A percentile compares a stretch with the other conserved stretches of the same genome.
These are phyloP conservation scores for Jacaranda copaia DNA, from an alignment of 257 asterid species.

Conservation along the genomic window DNA sequence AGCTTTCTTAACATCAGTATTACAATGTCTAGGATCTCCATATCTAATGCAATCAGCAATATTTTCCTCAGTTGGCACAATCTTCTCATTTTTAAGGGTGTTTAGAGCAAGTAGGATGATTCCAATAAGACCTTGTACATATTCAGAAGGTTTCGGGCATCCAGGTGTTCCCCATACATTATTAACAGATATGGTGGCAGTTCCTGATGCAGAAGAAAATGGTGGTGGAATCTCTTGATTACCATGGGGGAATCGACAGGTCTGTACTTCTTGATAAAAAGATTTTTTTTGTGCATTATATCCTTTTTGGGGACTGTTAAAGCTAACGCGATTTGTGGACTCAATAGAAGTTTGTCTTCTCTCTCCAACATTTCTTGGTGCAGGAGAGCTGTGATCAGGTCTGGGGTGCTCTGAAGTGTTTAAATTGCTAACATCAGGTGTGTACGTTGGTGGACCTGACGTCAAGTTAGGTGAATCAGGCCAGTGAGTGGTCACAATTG, in stretches of 20 bases:
- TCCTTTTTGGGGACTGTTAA: constrained; percentile 56
- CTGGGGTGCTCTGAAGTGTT: constrained; percentile 44
- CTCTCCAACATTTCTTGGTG: constrained; percentile 56
- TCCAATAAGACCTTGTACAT: constrained; percentile 82
- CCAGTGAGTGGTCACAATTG: constrained; percentile 37
- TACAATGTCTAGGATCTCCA: constrained; percentile 71
- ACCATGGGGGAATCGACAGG: constrained; percentile 47
- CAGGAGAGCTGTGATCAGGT: constrained; percentile 40
- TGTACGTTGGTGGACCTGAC: constrained; percentile 36
- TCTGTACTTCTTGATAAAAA: constrained; percentile 49
- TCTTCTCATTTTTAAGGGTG: constrained; percentile 79
- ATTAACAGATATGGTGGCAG: constrained; percentile 44
- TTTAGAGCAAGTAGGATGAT: constrained; percentile 78
- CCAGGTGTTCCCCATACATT: constrained; percentile 77
- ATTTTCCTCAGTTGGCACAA: constrained; percentile 87
- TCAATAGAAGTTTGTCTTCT: constrained; percentile 61
- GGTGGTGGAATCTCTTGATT: constrained; percentile 57
- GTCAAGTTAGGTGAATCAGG: constrained; percentile 39
- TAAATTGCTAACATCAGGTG: constrained; percentile 45
- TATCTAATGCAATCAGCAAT: constrained; percentile 76
- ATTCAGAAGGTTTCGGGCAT: constrained; percentile 72
- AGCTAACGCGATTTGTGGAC: constrained; percentile 46
- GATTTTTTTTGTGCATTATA: constrained; percentile 54
- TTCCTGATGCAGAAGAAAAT: constrained; percentile 50
- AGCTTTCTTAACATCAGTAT: constrained; percentile 88